Conservation (phyloP, 371 early-diverging fungal species). For the Dinochytrium kinnereticum region DNA sequence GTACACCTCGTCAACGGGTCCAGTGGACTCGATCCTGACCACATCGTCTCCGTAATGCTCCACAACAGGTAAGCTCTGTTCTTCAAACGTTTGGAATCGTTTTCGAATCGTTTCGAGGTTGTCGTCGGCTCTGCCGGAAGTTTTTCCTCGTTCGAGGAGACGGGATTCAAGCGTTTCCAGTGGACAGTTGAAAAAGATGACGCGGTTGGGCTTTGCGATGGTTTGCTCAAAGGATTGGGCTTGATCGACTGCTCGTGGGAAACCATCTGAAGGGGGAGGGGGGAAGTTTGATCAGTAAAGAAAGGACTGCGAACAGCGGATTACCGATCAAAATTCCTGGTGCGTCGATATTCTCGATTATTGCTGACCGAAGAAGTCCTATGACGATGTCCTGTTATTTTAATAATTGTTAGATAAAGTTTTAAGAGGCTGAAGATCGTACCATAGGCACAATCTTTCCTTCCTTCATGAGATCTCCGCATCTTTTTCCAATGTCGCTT, state of each 20-base stretch:
- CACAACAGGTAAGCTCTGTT: conserved; percentile 61
- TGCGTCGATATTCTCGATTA: conserved; percentile 60
- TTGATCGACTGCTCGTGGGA: conserved; percentile 50
- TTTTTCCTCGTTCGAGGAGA: conserved; percentile 63
- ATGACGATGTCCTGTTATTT: conserved; percentile 33
- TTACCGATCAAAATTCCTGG: conserved; percentile 75
- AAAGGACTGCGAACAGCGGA: no score
- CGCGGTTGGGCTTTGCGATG: conserved; percentile 19
- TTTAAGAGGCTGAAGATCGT: conserved; percentile 47
- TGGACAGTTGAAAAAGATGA: conserved; percentile 52
- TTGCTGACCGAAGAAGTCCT: conserved; percentile 46
- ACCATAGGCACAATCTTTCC: conserved; percentile 94
- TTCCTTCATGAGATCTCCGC: conserved; percentile 83
- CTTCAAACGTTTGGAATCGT: conserved; percentile 57
- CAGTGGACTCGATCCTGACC: conserved; percentile 47
- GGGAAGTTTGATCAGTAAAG: no score
- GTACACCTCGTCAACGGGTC: conserved; percentile 47
- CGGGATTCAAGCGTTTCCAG: conserved; percentile 47
- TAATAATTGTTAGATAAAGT: no score
- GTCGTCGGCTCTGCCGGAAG: conserved; percentile 65
- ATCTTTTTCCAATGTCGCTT: conserved; percentile 82
- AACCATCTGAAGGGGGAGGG: conserved; percentile 54
- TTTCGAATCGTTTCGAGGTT: conserved; percentile 63
- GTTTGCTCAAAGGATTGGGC: conserved; percentile 39
- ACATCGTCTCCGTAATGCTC: conserved; percentile 59